Percentiles rank a stretch among this genome's conserved stretches.
Conservation (phyloP, 805 yeast species). For the Saccharomyces jurei region DNA sequence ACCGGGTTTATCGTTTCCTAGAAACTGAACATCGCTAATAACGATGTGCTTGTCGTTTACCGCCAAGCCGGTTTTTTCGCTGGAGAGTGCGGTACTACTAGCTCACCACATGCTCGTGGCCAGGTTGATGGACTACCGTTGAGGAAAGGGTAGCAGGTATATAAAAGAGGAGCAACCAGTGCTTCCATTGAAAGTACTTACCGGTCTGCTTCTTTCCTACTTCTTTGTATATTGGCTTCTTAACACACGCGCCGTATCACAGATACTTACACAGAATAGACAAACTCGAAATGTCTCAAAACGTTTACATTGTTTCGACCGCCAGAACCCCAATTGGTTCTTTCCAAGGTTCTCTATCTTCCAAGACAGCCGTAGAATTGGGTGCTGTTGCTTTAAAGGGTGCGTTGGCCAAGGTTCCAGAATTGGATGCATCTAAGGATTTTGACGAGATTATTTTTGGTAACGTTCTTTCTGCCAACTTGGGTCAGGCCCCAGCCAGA, state of each 20-base stretch:
- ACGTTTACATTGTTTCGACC: conserved; percentile 82
- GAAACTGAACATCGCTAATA: neutral
- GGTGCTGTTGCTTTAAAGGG: conserved; percentile 91
- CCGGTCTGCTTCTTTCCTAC: neutral
- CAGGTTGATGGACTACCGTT: neutral
- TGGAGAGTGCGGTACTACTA: neutral
- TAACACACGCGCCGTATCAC: neutral
- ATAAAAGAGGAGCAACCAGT: neutral
- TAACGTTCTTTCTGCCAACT: conserved; percentile 83
- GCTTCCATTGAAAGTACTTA: neutral
- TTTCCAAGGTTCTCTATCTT: conserved; percentile 74
- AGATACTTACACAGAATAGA: neutral
- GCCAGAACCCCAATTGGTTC: conserved; percentile 96
- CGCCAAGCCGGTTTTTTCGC: neutral
- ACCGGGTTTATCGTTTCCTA: neutral
- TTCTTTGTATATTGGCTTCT: neutral
- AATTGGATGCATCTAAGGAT: conserved; percentile 55
- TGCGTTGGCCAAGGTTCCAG: conserved; percentile 76
- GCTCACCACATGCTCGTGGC: neutral
- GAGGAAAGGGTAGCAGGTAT: neutral
- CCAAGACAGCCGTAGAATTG: conserved; percentile 72
- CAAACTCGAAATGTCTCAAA: conserved; percentile 26
- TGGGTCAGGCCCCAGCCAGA: conserved; percentile 97
- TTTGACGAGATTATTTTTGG: conserved; percentile 92
- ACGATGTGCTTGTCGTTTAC: neutral